Conservation (phyloP, 1,284 basidiomycete species). For the Ustilago trichophora region DNA sequence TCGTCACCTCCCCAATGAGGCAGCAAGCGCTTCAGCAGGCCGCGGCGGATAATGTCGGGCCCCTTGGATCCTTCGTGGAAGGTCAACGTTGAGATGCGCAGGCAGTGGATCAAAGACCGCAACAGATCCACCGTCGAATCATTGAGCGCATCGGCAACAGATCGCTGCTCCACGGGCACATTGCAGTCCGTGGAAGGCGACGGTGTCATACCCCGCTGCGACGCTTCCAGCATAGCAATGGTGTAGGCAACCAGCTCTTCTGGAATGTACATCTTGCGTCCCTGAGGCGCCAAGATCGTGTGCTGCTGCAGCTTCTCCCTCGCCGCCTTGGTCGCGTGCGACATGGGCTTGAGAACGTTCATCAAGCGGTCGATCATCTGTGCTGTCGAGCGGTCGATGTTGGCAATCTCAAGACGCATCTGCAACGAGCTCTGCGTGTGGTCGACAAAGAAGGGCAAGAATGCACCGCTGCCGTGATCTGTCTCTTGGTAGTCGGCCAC, state of each 20-base stretch:
- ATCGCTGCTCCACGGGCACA: slow-evolving; percentile 24
- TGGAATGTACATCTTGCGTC: slow-evolving; percentile 61
- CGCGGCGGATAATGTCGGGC: slow-evolving; percentile 54
- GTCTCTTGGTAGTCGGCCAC: slow-evolving; percentile 55
- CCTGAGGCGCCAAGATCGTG: slow-evolving; percentile 58
- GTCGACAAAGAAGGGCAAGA: slow-evolving; percentile 57
- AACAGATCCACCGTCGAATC: slow-evolving; percentile 52
- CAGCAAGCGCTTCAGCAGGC: slow-evolving; percentile 61
- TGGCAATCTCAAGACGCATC: slow-evolving; percentile 39
- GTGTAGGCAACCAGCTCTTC: slow-evolving; percentile 65
- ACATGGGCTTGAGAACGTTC: slow-evolving; percentile 59
- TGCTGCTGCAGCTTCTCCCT: slow-evolving; percentile 50
- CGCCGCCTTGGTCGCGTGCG: slow-evolving; percentile 40
- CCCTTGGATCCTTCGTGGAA: slow-evolving; percentile 38
- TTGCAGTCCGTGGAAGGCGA: slow-evolving; percentile 36
- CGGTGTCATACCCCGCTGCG: slow-evolving; percentile 56
- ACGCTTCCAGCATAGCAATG: slow-evolving; percentile 59
- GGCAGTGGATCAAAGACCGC: slow-evolving; percentile 52
- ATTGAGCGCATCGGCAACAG: slow-evolving; percentile 51
- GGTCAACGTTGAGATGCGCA: slow-evolving; percentile 46
- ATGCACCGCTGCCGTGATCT: slow-evolving; percentile 61
- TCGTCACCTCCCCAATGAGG: slow-evolving; percentile 65
- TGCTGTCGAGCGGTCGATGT: slow-evolving; percentile 44
- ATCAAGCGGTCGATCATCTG: slow-evolving; percentile 62
- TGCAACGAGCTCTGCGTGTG: slow-evolving; percentile 40